Evolutionary conservation across 2,329 filamentous ascomycete genomes (phyloP).

Genomic region (Phialocephala subalpina): DNA sequence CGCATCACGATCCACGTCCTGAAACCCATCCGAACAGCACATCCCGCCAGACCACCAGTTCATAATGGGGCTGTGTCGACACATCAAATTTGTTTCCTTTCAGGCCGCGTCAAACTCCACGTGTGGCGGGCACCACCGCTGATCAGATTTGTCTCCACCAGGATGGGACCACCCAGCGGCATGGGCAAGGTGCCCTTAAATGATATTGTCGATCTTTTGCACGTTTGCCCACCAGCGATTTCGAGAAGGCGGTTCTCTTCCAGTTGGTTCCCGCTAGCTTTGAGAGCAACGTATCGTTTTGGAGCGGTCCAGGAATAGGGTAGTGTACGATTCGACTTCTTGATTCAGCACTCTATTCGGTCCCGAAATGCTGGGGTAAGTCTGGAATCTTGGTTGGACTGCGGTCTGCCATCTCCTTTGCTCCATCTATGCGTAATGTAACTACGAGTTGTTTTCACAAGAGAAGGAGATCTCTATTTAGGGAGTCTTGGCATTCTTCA

Average conservation of each 20-base stretch:
- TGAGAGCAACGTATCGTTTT: too few relatives aligned
- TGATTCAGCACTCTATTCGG: not conserved
- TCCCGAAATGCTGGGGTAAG: not conserved
- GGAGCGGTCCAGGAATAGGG: too few relatives aligned
- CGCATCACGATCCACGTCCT: not conserved
- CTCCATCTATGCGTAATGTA: not conserved
- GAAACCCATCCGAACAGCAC: not conserved
- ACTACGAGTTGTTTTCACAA: not conserved
- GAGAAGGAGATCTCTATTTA: not conserved
- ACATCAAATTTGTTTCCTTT: not conserved
- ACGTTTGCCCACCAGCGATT: not conserved
- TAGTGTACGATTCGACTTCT: not conserved
- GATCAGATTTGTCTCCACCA: conserved; percentile 6
- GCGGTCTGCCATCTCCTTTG: not conserved
- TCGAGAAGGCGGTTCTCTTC: too few relatives aligned
- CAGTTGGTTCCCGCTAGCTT: too few relatives aligned
- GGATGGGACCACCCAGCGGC: not conserved
- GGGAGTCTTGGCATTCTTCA: not conserved
- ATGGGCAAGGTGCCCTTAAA: not conserved
- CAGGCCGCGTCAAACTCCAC: conserved; percentile 11
- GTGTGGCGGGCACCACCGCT: not conserved
- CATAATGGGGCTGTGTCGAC: not conserved
- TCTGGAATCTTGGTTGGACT: not conserved
- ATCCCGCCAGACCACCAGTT: not conserved
- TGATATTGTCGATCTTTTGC: not conserved